A percentile compares a stretch with the other conserved stretches of the same genome.
Conservation (phyloP, 352 stramenopile genomes). For the Phytophthora rubi region DNA sequence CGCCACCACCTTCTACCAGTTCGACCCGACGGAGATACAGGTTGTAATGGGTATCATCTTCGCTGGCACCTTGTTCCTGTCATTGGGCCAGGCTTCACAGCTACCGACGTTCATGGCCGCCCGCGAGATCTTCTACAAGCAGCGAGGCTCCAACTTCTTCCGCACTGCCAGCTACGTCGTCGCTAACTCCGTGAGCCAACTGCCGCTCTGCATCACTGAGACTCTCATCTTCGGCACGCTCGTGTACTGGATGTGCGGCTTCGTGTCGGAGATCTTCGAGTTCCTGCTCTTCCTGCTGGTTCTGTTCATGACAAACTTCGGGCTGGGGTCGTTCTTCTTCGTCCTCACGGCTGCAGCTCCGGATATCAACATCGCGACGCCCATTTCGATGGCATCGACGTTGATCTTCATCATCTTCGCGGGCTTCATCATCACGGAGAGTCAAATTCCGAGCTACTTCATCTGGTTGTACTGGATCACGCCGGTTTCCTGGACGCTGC, state of each 20-base stretch:
- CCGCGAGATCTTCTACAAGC: conserved; percentile 32
- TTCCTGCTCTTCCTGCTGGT: conserved; percentile 51
- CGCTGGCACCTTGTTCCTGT: conserved; percentile 61
- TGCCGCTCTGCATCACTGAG: conserved; percentile 54
- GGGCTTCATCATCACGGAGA: conserved; percentile 53
- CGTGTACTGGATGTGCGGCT: conserved; percentile 83
- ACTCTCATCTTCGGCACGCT: conserved; percentile 72
- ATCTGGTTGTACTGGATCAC: conserved; percentile 71
- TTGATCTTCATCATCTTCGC: conserved; percentile 64
- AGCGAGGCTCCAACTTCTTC: conserved; percentile 33
- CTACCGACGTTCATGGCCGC: conserved; percentile 24
- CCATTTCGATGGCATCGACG: conserved; percentile 46
- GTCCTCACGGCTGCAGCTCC: conserved; percentile 33
- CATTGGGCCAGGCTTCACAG: conserved; percentile 26
- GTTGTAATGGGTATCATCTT: conserved; percentile 85
- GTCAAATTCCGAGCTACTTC: conserved; percentile 53
- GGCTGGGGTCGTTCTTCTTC: conserved; percentile 44
- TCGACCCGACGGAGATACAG: conserved; percentile 45
- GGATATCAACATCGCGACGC: conserved; percentile 48
- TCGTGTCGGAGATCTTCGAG: conserved; percentile 30
- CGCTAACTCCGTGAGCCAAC: conserved; percentile 37
- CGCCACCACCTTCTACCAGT: conserved; percentile 37
- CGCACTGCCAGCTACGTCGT: conserved; percentile 69
- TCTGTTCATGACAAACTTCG: conserved; percentile 47
- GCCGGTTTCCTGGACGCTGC: conserved; percentile 53